Evolutionary conservation across 1,284 basidiomycete genomes (phyloP).

Genomic region (Cutaneotrichosporon cavernicola): DNA sequence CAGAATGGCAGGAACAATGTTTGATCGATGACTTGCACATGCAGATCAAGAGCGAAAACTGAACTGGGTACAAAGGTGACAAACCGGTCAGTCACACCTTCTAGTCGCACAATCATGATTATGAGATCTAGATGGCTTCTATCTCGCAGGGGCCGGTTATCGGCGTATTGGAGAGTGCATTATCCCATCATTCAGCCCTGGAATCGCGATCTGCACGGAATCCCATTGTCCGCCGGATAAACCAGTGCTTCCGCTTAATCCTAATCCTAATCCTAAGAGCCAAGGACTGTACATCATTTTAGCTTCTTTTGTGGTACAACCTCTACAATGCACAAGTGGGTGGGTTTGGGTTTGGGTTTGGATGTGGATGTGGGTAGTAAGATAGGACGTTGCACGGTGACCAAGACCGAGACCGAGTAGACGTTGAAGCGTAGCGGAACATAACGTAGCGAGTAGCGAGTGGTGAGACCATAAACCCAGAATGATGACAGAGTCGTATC

Average conservation of each 20-base stretch:
- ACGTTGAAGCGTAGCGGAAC: background rate
- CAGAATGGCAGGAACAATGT: too few species aligned
- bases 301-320: slow-evolving; percentile 5
- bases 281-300: slow-evolving; percentile 6
- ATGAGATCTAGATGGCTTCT: background rate
- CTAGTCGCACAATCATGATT: too few species aligned
- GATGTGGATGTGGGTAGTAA: background rate
- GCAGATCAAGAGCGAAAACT: too few species aligned
- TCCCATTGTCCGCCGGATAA: background rate
- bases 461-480: background rate
- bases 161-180: background rate
- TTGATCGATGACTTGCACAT: too few species aligned
- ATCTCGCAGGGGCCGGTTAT: background rate
- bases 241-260: too few species aligned
- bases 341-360: background rate
- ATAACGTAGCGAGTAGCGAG: too few species aligned
- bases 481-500: slow-evolving; percentile 4
- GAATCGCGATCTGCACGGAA: background rate
- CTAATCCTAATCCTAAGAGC: background rate
- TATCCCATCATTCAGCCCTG: background rate
- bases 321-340: slow-evolving; percentile 8
- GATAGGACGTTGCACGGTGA: background rate
- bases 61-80: background rate
- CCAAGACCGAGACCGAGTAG: background rate
- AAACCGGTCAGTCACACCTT: background rate